phyloP scores from a whole-genome alignment of 768 basidiomycete genomes.

The Neoboletus subvelutipes region DNA sequence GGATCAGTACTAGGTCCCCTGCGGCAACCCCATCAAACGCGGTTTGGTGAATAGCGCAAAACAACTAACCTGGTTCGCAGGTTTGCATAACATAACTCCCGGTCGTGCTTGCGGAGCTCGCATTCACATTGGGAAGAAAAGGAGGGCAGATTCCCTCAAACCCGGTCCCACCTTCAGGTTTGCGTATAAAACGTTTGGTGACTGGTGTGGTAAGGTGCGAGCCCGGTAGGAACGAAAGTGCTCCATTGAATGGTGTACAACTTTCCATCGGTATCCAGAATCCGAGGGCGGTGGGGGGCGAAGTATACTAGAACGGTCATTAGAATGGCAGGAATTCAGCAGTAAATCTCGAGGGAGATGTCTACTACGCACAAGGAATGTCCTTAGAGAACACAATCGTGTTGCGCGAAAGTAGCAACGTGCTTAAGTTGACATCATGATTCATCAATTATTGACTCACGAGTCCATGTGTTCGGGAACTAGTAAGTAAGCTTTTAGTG shows the following conservation, averaged over 20 bases:
- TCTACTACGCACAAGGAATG: slow-evolving; percentile 60
- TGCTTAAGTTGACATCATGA: background rate
- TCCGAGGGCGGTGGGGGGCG: slow-evolving; percentile 88
- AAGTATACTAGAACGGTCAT: slow-evolving; percentile 66
- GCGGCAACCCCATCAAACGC: background rate
- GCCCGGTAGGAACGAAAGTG: slow-evolving; percentile 86
- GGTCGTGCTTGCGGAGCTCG: slow-evolving; percentile 9
- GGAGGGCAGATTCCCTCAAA: slow-evolving; percentile 63
- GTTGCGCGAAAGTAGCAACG: background rate
- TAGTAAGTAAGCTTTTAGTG: slow-evolving; percentile 24
- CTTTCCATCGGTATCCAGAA: slow-evolving; percentile 96
- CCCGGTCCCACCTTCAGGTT: slow-evolving; percentile 75
- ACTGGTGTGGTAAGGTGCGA: slow-evolving; percentile 78
- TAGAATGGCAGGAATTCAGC: background rate
- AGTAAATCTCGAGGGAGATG: background rate
- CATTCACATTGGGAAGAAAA: slow-evolving; percentile 4
- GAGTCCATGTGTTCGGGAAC: slow-evolving; percentile 95
- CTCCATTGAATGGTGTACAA: slow-evolving; percentile 81
- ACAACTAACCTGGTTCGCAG: slow-evolving; percentile 64
- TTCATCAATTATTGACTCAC: slow-evolving; percentile 43
- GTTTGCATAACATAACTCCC: slow-evolving; percentile 63
- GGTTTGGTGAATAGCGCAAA: background rate
- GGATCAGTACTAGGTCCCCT: slow-evolving; percentile 93
- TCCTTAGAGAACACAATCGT: slow-evolving; percentile 39
- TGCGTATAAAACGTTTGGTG: slow-evolving; percentile 82